These are phyloP conservation scores for Candida pseudoviswanathii DNA, from an alignment of 1,139 yeast genomes.

Conservation along the genomic window DNA sequence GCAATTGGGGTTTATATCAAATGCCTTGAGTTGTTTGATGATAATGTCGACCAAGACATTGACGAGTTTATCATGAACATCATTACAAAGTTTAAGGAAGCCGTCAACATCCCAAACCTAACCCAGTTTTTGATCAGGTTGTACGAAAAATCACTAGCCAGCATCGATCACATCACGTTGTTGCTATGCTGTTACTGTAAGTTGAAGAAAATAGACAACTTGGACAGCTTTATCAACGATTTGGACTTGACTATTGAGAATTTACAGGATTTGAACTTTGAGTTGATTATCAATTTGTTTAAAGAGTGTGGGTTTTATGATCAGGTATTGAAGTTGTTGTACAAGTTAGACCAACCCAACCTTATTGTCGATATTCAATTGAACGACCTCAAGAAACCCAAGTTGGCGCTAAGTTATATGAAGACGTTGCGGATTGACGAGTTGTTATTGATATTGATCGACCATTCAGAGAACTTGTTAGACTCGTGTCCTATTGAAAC, in stretches of 20 bases:
- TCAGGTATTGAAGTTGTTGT: slow-evolving; percentile 73
- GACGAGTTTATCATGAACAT: slow-evolving; percentile 72
- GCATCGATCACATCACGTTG: slow-evolving; percentile 79
- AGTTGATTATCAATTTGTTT: slow-evolving; percentile 70
- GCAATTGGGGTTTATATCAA: slow-evolving; percentile 70
- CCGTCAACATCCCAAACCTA: slow-evolving; percentile 70
- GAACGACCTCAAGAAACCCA: slow-evolving; percentile 58
- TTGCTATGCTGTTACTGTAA: slow-evolving; percentile 84
- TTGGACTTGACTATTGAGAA: slow-evolving; percentile 28
- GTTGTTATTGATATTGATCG: slow-evolving; percentile 67
- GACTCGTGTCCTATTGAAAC: slow-evolving; percentile 78
- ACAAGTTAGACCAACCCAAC: slow-evolving; percentile 71
- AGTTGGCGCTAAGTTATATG: slow-evolving; percentile 65
- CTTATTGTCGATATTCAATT: slow-evolving; percentile 78
- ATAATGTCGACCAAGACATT: slow-evolving; percentile 21
- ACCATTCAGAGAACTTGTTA: slow-evolving; percentile 65
- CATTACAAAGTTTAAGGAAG: slow-evolving; percentile 80
- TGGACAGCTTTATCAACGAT: slow-evolving; percentile 59
- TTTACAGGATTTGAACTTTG: slow-evolving; percentile 60
- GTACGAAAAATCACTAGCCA: slow-evolving; percentile 54
- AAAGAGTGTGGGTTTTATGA: slow-evolving; percentile 73
- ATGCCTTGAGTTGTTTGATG: slow-evolving; percentile 27
- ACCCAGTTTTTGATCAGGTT: slow-evolving; percentile 65
- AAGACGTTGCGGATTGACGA: slow-evolving; percentile 77
- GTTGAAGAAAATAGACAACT: slow-evolving; percentile 59